Conservation (phyloP, 2,329 filamentous ascomycete genomes). For the Aspergillus sp. region DNA sequence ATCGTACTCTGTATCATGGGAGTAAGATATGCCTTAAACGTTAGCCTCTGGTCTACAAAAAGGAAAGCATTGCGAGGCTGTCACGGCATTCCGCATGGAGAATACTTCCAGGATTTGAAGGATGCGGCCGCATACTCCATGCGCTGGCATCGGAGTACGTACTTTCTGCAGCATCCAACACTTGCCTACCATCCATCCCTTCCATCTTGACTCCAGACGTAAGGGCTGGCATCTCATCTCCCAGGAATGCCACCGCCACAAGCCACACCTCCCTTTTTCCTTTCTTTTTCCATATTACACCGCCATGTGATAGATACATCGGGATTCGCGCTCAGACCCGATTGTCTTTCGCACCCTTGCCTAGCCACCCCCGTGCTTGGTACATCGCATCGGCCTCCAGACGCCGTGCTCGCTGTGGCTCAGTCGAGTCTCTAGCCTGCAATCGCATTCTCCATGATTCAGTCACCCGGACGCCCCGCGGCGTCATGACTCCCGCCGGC, state of each 20-base stretch:
- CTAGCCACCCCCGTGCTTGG: slow-evolving; percentile 10
- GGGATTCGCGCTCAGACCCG: background rate
- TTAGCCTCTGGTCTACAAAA: too few relatives aligned
- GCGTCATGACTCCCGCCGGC: background rate
- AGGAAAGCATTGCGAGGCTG: too few relatives aligned
- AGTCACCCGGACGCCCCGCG: background rate
- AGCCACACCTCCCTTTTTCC: background rate
- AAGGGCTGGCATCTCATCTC: background rate
- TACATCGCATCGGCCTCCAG: slow-evolving; percentile 1
- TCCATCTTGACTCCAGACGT: background rate
- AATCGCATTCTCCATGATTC: background rate
- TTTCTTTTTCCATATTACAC: slow-evolving; percentile 18
- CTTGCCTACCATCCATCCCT: background rate
- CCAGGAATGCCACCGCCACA: background rate
- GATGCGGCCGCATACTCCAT: too few relatives aligned
- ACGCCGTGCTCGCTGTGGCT: background rate
- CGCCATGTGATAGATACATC: slow-evolving; percentile 28
- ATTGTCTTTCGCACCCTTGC: background rate
- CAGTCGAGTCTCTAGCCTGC: background rate
- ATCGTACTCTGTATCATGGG: too few relatives aligned
- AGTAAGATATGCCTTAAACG: too few relatives aligned
- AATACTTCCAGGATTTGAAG: too few relatives aligned
- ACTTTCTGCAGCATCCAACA: background rate
- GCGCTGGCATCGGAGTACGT: background rate
- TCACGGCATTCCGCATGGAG: too few relatives aligned